Base-by-base conservation (phyloP, 73 alveolate species). In the Durusdinium trenchii region DNA sequence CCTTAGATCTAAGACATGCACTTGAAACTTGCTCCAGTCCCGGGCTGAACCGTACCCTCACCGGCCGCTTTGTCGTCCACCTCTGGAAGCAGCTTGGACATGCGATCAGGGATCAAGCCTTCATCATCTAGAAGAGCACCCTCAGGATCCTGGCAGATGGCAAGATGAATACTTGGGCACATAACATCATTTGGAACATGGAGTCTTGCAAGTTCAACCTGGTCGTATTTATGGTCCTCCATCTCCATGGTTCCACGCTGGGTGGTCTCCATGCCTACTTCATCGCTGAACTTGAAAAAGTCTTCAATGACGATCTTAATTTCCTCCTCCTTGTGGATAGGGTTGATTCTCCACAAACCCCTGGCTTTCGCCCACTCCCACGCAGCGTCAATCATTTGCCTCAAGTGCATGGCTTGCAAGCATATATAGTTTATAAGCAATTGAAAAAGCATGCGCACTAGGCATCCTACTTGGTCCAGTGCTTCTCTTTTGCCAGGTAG, bases 301-400 rank as follows among this genome's bases (percentile, higher is more conserved):
- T 79, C 67, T 28, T 79, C 90, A 38, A 79, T 35, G 9, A 79
- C 67, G 20, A 79, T 32, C 47, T 18, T 20, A 2, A 47, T 28
- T 48, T 79, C 90, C 67, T 79, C 90, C 67, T 79, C 90, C 47
- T 47, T 47, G 46, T 79, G 90, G 47, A 79, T 47, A 45, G 90
- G 90, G 67, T 79, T 79, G 69, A 47, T 32, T 18, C 67, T 62
- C 69, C 67, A 79, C 47, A 46, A 7, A 67, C 32, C 32, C 7
- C 28, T 45, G 32, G 9, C 12, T 43, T 79, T 79, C 28, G 69
- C 90, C 90, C 90, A 79, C 4, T 43, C 69, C 62, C 3, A 7
- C 9, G 90, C 90, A 5, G 42, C 26, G 32, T 79, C 69, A 9
- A 43, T 30, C 90, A 79, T 79, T 1, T 42, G 28, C 90, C 90